phyloP scores from a whole-genome alignment of 257 asterid genomes.

The Jaltomata sinuosa region DNA sequence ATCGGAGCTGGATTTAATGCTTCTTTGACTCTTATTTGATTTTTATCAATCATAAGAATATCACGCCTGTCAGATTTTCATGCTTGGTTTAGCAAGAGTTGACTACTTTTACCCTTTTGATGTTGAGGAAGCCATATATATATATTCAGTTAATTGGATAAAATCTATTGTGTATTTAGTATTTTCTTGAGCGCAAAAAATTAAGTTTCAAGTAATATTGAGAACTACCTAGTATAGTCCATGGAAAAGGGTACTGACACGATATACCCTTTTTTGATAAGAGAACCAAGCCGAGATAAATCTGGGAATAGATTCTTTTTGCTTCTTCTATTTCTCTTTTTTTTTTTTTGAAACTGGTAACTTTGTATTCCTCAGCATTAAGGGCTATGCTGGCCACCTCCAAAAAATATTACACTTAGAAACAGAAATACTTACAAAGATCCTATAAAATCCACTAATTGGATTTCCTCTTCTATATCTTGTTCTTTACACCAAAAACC shows the following conservation, averaged over 20 bases:
- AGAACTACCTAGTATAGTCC: neutral
- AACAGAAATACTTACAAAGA: too few relatives aligned
- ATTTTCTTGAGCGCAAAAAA: neutral
- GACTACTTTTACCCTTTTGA: neutral
- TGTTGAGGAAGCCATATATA: neutral
- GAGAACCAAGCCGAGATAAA: neutral
- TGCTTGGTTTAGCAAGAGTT: neutral
- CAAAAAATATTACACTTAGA: too few relatives aligned
- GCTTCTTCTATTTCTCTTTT: neutral
- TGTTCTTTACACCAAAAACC: too few relatives aligned
- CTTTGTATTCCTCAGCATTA: too few relatives aligned
- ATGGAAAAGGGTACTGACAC: neutral
- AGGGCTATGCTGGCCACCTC: too few relatives aligned
- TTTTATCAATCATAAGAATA: neutral
- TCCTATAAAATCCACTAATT: too few relatives aligned
- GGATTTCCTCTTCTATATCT: too few relatives aligned
- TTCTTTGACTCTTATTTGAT: neutral
- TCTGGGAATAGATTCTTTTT: neutral
- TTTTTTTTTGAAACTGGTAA: too few relatives aligned
- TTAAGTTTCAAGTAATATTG: neutral
- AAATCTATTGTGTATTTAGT: neutral
- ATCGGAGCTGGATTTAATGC: neutral
- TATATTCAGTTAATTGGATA: neutral
- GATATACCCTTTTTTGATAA: neutral
- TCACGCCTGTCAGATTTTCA: neutral